Evolutionary conservation across 2,329 filamentous ascomycete genomes (phyloP).

Genomic region (Penicillium sp.): DNA sequence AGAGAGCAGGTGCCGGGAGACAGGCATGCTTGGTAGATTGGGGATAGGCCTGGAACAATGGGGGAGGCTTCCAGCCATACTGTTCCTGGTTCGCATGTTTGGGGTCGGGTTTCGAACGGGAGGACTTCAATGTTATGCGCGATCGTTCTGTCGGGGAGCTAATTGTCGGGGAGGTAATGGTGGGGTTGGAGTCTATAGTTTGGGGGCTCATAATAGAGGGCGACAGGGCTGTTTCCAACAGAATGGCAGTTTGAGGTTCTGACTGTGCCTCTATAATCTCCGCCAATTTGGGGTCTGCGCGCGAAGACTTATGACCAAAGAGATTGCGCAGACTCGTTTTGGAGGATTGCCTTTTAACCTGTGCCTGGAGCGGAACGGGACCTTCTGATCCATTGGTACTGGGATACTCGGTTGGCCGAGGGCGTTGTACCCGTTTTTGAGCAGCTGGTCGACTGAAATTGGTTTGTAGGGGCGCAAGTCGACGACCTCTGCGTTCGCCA

Average conservation of each 20-base stretch:
- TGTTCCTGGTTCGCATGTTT: slow-evolving; percentile 27
- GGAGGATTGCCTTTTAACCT: slow-evolving; percentile 37
- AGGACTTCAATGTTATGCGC: slow-evolving; percentile 23
- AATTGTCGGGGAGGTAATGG: slow-evolving; percentile 27
- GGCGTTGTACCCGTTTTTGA: slow-evolving; percentile 30
- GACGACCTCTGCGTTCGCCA: slow-evolving; percentile 41
- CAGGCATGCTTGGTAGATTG: slow-evolving; percentile 76
- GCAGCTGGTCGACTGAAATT: slow-evolving; percentile 36
- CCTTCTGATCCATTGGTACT: slow-evolving; percentile 28
- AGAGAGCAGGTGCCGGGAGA: slow-evolving; percentile 65
- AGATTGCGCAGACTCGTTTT: slow-evolving; percentile 40
- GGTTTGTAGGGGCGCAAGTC: slow-evolving; percentile 39
- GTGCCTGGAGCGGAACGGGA: slow-evolving; percentile 34
- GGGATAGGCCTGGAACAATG: slow-evolving; percentile 82
- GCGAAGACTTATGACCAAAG: slow-evolving; percentile 38
- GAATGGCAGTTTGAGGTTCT: slow-evolving; percentile 17
- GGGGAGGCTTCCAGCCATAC: slow-evolving; percentile 64
- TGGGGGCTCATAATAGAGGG: slow-evolving; percentile 29
- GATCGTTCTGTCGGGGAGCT: slow-evolving; percentile 25
- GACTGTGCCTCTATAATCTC: slow-evolving; percentile 34
- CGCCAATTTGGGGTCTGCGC: slow-evolving; percentile 33
- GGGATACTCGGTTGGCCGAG: slow-evolving; percentile 34
- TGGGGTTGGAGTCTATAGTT: slow-evolving; percentile 28
- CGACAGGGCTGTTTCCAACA: slow-evolving; percentile 26
- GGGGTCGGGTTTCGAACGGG: slow-evolving; percentile 27